Percentiles rank a stretch among this genome's conserved stretches.
Conservation (phyloP, 345 rosid species). For the Eucalyptus grandis region DNA sequence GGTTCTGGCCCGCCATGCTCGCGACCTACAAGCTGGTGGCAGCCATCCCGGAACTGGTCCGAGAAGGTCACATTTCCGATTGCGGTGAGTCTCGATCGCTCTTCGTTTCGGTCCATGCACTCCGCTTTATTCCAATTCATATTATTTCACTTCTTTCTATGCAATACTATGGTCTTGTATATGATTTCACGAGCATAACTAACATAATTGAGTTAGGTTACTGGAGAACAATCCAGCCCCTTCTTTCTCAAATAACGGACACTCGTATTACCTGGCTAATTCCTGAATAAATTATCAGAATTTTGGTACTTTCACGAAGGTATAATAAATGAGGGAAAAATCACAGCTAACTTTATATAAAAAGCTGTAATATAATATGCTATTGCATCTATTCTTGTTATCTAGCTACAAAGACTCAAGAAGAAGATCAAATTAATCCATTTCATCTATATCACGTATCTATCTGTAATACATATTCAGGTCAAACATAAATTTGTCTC, state of each 20-base stretch:
- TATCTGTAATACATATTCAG: background rate
- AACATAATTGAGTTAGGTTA: background rate
- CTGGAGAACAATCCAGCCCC: background rate
- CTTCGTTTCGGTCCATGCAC: background rate
- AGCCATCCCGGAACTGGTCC: slow-evolving; percentile 51
- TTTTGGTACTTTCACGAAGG: background rate
- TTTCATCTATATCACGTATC: background rate
- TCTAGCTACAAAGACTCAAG: background rate
- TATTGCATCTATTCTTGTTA: background rate
- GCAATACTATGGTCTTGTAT: background rate
- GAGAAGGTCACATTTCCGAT: slow-evolving; percentile 31
- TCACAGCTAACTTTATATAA: background rate
- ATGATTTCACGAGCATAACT: background rate
- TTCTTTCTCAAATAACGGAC: background rate
- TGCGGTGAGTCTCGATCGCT: slow-evolving; percentile 15
- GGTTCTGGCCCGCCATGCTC: slow-evolving; percentile 73
- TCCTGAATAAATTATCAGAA: background rate
- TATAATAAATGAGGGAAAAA: background rate
- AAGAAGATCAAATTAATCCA: background rate
- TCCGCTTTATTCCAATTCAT: background rate
- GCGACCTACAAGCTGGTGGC: slow-evolving; percentile 46
- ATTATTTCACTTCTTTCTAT: background rate
- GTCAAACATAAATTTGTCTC: background rate
- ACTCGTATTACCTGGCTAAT: background rate
- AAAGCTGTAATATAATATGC: background rate